Evolutionary conservation across 192 early-diverging fungal genomes (phyloP).

Genomic region (Entrophospora sp.): DNA sequence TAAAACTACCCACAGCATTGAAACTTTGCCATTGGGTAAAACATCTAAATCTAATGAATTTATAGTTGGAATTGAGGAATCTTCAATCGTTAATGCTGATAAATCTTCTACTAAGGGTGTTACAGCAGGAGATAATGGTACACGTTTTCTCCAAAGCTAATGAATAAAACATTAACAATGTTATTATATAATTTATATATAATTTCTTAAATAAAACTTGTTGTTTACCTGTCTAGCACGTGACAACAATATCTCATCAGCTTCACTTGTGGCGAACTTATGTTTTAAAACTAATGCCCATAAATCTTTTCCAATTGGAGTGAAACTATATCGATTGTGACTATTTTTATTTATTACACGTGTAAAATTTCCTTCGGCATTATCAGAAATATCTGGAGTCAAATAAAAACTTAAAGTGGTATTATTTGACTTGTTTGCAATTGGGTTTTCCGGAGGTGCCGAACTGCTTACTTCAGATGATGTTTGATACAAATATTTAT

Average conservation of each 20-base stretch:
- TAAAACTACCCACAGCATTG: slow-evolving; percentile 53
- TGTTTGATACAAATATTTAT: slow-evolving; percentile 32
- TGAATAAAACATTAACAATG: no score
- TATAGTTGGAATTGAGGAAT: slow-evolving; percentile 35
- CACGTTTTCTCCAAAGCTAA: slow-evolving; percentile 41
- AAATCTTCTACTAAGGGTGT: slow-evolving; percentile 12
- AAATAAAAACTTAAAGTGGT: no score
- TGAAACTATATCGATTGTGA: slow-evolving; percentile 24
- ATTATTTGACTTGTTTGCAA: no score
- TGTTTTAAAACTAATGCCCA: slow-evolving; percentile 42
- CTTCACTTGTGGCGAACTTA: slow-evolving; percentile 47
- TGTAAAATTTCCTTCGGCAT: no score
- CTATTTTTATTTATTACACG: no score
- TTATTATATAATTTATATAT: no score
- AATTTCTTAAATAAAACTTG: slow-evolving; percentile 24
- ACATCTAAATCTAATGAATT: slow-evolving; percentile 41
- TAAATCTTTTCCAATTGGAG: slow-evolving; percentile 34
- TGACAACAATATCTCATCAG: slow-evolving; percentile 41
- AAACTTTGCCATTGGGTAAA: slow-evolving; percentile 46
- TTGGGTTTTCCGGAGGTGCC: no score
- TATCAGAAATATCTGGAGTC: no score
- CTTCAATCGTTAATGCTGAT: slow-evolving; percentile 20
- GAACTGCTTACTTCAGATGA: no score
- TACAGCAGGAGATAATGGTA: slow-evolving; percentile 26
- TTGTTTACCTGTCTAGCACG: slow-evolving; percentile 42